Percentiles rank a stretch among this genome's conserved stretches.
Evolutionary conservation across 2,329 filamentous ascomycete genomes (phyloP).

Genomic region (Leptographium radiaticola): DNA sequence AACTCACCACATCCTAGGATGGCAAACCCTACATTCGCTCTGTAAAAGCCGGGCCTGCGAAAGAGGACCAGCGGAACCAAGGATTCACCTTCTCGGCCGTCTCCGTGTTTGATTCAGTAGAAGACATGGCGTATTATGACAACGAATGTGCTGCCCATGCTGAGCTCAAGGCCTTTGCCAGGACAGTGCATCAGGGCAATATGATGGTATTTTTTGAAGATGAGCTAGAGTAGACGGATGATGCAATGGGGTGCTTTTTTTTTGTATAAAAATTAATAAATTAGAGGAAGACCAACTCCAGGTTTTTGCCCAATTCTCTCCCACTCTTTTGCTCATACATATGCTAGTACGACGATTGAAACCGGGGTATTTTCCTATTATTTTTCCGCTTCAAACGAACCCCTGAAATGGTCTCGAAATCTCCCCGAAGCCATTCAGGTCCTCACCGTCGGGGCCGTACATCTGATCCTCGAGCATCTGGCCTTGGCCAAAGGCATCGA

Average conservation of each 20-base stretch:
- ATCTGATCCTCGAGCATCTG: background rate
- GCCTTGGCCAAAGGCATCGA: constrained; percentile 19
- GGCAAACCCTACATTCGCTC: constrained; percentile 47
- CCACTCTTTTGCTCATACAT: too few species aligned
- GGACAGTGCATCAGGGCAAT: constrained; percentile 19
- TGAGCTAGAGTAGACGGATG: background rate
- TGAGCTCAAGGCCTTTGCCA: constrained; percentile 19
- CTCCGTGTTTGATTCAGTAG: constrained; percentile 40
- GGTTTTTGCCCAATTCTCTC: too few species aligned
- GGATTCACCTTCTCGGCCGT: constrained; percentile 45
- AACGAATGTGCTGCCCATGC: constrained; percentile 23
- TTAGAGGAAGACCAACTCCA: too few species aligned
- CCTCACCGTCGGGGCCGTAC: background rate
- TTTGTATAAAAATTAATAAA: too few species aligned
- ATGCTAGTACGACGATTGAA: too few species aligned
- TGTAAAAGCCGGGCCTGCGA: constrained; percentile 32
- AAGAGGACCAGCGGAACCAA: constrained; percentile 40
- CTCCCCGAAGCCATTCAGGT: background rate
- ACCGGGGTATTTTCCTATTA: too few species aligned
- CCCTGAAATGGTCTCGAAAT: background rate
- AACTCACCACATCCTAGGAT: constrained; percentile 25
- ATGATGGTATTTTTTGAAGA: constrained; percentile 41
- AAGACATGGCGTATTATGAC: constrained; percentile 52
- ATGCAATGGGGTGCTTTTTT: background rate
- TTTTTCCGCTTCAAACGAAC: background rate